phyloP scores from a whole-genome alignment of 1,284 basidiomycete genomes.

The Pyrrhoderma noxium region DNA sequence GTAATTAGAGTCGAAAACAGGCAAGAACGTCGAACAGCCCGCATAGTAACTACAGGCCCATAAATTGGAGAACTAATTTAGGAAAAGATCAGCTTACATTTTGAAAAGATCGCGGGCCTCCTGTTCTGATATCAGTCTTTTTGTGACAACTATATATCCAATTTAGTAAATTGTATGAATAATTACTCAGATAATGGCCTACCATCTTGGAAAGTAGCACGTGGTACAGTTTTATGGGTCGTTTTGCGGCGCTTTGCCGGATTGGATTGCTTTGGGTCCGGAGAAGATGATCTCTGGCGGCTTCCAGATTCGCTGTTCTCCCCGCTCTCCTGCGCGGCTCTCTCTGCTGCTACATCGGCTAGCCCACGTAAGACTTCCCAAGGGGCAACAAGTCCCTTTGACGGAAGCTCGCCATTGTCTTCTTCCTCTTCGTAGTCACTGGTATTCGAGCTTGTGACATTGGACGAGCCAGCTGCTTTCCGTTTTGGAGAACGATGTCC shows the following conservation, averaged over 20 bases:
- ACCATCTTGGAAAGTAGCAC: conserved; percentile 66
- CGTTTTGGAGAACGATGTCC: conserved; percentile 37
- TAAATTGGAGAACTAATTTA: conserved; percentile 9
- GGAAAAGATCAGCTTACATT: conserved; percentile 48
- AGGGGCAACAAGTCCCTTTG: conserved; percentile 71
- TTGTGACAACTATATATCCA: conserved; percentile 58
- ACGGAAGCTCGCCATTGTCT: conserved; percentile 69
- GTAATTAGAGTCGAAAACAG: conserved; percentile 70
- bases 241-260: conserved; percentile 68
- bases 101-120: conserved; percentile 80
- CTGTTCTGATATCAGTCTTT: conserved; percentile 67
- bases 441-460: conserved; percentile 66
- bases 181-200: conserved; percentile 18
- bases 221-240: conserved; percentile 36
- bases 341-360: conserved; percentile 71
- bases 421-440: conserved; percentile 70
- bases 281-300: conserved; percentile 62
- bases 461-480: conserved; percentile 50
- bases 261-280: conserved; percentile 50
- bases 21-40: conserved; percentile 84
- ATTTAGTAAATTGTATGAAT: neutral
- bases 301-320: conserved; percentile 68
- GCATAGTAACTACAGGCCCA: conserved; percentile 60
- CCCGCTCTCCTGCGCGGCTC: conserved; percentile 72
- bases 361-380: conserved; percentile 76